These are phyloP conservation scores for Thoreauomyces humboldtii DNA, from an alignment of 192 early-diverging fungal species.

Conservation along the genomic window DNA sequence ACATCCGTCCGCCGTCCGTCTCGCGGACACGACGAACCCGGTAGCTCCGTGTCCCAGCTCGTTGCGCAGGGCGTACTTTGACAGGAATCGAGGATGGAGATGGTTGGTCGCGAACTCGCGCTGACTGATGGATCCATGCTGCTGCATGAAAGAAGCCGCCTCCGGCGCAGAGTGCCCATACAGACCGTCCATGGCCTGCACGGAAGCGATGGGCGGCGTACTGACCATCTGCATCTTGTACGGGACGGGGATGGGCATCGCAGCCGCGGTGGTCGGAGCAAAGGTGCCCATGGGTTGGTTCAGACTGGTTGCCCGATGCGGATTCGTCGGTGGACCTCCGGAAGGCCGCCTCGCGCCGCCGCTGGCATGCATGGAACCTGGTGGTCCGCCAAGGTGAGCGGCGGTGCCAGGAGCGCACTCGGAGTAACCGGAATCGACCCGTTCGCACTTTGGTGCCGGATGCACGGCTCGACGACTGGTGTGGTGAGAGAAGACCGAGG, in stretches of 20 bases:
- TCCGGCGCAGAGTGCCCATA: conserved; percentile 8
- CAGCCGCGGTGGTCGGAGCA: not conserved
- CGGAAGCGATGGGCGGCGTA: conserved; percentile 4
- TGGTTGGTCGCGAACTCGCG: conserved; percentile 17
- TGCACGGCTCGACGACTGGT: not conserved
- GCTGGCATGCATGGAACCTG: not conserved
- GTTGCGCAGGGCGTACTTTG: conserved; percentile 29
- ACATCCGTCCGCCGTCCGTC: conserved; percentile 45
- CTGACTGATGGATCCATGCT: conserved; percentile 4
- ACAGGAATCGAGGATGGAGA: conserved; percentile 23
- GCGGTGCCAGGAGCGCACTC: not conserved
- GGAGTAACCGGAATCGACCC: conserved; percentile 19
- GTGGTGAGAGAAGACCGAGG: not conserved
- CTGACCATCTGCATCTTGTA: conserved; percentile 1
- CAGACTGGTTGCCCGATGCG: no score
- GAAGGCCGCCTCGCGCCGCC: not conserved
- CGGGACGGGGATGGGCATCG: not conserved
- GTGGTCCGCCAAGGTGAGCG: not conserved
- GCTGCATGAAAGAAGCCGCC: not conserved
- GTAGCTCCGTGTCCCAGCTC: conserved; percentile 72
- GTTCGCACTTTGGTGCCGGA: conserved; percentile 15
- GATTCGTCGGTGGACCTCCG: not conserved
- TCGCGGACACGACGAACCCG: conserved; percentile 64
- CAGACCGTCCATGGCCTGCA: not conserved
- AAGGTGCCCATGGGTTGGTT: not conserved